Conservation (phyloP, 1,284 basidiomycete genomes). For the Malassezia psittaci region DNA sequence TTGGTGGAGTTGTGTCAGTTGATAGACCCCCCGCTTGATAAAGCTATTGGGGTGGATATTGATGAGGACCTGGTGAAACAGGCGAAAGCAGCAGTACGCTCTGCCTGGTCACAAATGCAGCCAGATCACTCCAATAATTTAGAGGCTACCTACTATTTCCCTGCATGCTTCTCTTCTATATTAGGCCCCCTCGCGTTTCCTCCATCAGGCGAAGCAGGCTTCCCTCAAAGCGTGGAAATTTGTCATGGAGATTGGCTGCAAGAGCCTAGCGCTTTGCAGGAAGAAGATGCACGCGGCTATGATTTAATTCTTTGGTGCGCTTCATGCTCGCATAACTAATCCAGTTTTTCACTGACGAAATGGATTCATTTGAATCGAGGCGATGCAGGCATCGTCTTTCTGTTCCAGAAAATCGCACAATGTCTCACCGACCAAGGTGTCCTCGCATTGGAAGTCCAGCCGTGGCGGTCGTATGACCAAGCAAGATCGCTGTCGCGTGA, state of each 20-base stretch:
- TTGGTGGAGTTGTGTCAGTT: slow-evolving; percentile 15
- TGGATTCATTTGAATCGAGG: slow-evolving; percentile 19
- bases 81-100: slow-evolving; percentile 8
- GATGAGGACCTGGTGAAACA: slow-evolving; percentile 5
- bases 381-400: slow-evolving; percentile 15
- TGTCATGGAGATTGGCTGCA: slow-evolving; percentile 8
- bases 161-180: not conserved
- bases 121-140: not conserved
- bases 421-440: slow-evolving; percentile 13
- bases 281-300: slow-evolving; percentile 1
- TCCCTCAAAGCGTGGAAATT: slow-evolving; percentile 4
- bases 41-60: slow-evolving; percentile 15
- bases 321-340: not conserved
- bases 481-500: slow-evolving; percentile 12
- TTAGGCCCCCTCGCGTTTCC: slow-evolving; percentile 3
- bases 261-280: not conserved
- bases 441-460: slow-evolving; percentile 18
- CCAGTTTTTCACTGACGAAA: slow-evolving; percentile 14
- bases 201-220: not conserved
- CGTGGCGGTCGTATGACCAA: slow-evolving; percentile 20
- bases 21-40: not conserved
- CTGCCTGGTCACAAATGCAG: slow-evolving; percentile 10
- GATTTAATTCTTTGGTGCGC: slow-evolving; percentile 12
- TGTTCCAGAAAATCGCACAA: slow-evolving; percentile 8
- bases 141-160: slow-evolving; percentile 8